Conservation (phyloP, 2,329 filamentous ascomycete genomes). For the Grosmannia huntii region DNA sequence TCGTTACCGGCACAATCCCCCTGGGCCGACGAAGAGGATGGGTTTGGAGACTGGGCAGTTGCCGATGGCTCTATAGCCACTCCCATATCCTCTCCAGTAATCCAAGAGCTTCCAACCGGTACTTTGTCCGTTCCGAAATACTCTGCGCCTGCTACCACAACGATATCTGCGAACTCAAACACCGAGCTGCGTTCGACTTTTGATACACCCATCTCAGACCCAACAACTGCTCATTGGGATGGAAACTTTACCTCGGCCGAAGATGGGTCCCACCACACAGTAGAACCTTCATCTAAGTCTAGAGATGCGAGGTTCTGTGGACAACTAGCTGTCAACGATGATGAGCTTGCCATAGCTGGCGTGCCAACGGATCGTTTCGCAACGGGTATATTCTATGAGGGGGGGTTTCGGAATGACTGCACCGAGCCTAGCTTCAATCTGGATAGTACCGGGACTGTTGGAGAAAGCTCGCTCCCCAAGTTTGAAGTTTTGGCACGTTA, state of each 20-base stretch:
- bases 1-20: constrained; percentile 19
- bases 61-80: constrained; percentile 15
- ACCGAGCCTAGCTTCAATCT: neutral
- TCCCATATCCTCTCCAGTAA: neutral
- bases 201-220: neutral
- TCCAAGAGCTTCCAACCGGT: neutral
- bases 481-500: neutral
- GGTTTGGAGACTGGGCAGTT: constrained; percentile 25
- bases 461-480: neutral
- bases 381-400: neutral
- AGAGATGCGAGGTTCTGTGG: neutral
- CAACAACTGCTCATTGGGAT: neutral
- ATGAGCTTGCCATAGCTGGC: neutral
- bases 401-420: neutral
- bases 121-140: constrained; percentile 1
- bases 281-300: neutral
- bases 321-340: neutral
- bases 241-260: neutral
- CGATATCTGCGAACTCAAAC: neutral
- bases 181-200: neutral
- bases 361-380: neutral
- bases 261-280: neutral
- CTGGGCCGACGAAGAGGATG: constrained; percentile 28
- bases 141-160: neutral
- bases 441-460: neutral